Conservation (phyloP, 306 rosid species). For the Lablab purpureus region DNA sequence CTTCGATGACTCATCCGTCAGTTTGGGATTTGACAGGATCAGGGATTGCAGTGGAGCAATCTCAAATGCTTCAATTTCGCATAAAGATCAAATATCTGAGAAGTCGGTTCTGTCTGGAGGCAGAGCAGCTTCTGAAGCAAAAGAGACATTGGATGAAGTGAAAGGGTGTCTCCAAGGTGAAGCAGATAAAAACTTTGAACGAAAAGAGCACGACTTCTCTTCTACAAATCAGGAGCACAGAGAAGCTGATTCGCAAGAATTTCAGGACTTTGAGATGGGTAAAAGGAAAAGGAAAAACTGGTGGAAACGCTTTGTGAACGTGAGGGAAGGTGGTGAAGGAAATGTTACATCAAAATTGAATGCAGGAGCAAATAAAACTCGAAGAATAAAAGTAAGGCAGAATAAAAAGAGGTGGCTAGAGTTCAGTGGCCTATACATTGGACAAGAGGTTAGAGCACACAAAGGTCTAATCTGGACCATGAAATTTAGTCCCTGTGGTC, state of each 20-base stretch:
- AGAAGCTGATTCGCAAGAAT: conserved; percentile 48
- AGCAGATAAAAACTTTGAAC: conserved; percentile 24
- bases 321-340: conserved; percentile 39
- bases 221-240: neutral
- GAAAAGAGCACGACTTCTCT: conserved; percentile 22
- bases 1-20: conserved; percentile 30
- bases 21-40: conserved; percentile 53
- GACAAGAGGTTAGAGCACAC: conserved; percentile 73
- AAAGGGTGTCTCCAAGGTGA: conserved; percentile 27
- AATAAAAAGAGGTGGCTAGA: conserved; percentile 63
- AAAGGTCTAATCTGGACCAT: conserved; percentile 71
- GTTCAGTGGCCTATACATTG: conserved; percentile 60
- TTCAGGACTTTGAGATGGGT: conserved; percentile 38
- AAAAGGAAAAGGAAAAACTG: conserved; percentile 52
- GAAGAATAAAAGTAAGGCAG: conserved; percentile 57
- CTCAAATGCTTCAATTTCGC: conserved; percentile 42
- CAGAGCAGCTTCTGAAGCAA: conserved; percentile 34
- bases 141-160: conserved; percentile 40
- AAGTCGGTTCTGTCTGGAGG: neutral
- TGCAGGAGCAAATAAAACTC: conserved; percentile 26
- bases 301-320: conserved; percentile 60
- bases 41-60: conserved; percentile 57
- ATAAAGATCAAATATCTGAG: conserved; percentile 22
- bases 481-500: conserved; percentile 81
- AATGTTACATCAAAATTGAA: conserved; percentile 43